Evolutionary conservation across 306 rosid species (phyloP).

Genomic region (Citrullus mucosospermus): DNA sequence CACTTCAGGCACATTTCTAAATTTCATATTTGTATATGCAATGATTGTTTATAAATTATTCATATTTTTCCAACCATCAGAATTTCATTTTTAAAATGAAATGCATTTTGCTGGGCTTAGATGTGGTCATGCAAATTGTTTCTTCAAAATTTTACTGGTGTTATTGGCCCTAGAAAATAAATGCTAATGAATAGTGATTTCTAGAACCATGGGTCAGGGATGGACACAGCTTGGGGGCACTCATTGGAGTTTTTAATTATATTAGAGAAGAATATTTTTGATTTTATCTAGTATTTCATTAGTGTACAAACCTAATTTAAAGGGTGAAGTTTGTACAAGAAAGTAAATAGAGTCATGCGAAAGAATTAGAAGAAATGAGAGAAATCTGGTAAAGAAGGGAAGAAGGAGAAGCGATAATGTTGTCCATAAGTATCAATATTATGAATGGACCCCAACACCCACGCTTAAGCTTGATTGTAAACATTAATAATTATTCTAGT

Average conservation of each 20-base stretch:
- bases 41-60: not conserved
- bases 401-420: not conserved
- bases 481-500: too few species aligned
- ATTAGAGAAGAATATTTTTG: not conserved
- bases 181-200: not conserved
- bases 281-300: not conserved
- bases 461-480: not conserved
- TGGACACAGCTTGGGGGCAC: not conserved
- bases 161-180: not conserved
- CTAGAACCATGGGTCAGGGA: not conserved
- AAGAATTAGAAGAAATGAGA: not conserved
- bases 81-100: not conserved
- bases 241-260: not conserved
- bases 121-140: not conserved
- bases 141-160: not conserved
- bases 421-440: not conserved
- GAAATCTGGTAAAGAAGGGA: not conserved
- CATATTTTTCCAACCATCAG: conserved; percentile 22
- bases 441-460: not conserved
- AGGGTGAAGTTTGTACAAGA: not conserved
- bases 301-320: not conserved
- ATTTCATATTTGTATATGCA: conserved; percentile 17
- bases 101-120: not conserved
- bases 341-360: not conserved
- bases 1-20: conserved; percentile 14